Conservation (phyloP, 495 filamentous ascomycete species). For the Daldinia grandis region DNA sequence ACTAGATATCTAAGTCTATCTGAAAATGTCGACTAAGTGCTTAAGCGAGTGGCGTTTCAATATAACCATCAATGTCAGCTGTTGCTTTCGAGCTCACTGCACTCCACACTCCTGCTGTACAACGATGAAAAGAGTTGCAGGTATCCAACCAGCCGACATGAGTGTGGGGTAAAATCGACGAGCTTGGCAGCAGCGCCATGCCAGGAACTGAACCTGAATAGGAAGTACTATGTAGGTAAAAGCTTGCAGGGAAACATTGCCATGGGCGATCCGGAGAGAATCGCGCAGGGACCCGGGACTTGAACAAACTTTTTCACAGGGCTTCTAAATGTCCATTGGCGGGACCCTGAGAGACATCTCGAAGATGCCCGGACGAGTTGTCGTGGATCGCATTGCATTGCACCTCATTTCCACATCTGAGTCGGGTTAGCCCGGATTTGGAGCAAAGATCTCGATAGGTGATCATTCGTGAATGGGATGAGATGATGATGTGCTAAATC, state of each 20-base stretch:
- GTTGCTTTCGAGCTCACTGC: conserved; percentile 42
- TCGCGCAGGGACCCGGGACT: conserved; percentile 41
- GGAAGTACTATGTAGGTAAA: conserved; percentile 22
- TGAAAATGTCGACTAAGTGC: conserved; percentile 40
- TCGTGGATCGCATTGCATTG: conserved; percentile 30
- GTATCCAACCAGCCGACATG: conserved; percentile 35
- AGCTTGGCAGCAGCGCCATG: conserved; percentile 40
- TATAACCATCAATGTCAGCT: conserved; percentile 47
- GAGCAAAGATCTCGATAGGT: conserved; percentile 36
- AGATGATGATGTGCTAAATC: conserved; percentile 17
- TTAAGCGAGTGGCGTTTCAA: conserved; percentile 49
- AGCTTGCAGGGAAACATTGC: conserved; percentile 32
- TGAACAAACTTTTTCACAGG: conserved; percentile 29
- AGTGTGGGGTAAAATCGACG: conserved; percentile 46
- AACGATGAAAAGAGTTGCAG: conserved; percentile 41
- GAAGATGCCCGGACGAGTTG: conserved; percentile 13
- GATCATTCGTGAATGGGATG: conserved; percentile 28
- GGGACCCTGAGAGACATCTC: conserved; percentile 35
- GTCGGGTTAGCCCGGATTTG: conserved; percentile 19
- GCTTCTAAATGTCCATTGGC: conserved; percentile 37
- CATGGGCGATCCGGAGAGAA: conserved; percentile 45
- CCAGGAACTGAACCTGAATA: conserved; percentile 43
- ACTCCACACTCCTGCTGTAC: conserved; percentile 49
- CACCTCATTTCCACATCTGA: conserved; percentile 28
- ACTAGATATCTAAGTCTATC: conserved; percentile 31